Base-by-base conservation (phyloP, 306 rosid species). In the Macrotyloma uniflorum region DNA sequence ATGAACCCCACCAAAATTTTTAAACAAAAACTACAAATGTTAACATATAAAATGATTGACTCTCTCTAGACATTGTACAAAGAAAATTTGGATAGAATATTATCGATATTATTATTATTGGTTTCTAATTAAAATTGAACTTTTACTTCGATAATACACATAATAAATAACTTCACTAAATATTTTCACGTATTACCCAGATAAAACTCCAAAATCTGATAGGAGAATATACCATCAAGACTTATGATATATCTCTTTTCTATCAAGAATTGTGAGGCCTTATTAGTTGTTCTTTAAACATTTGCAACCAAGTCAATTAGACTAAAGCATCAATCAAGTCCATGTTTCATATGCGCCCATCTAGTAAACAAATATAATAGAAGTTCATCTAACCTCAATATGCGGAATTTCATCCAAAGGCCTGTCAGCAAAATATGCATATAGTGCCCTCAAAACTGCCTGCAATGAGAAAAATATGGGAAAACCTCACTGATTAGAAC, bases 391-490 rank as follows among this genome's bases (percentile, higher is more conserved):
- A 74, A 93, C 99, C 98, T 96, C 99, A 43, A 96, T 93, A 69
- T 96, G 94, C 7, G 99, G 99, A 87, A 96, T 80, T 85, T 96
- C 99, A 79, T 90, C 86, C 88, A 96, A 76, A 78, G 99, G 99
- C 70, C 97, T 88, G 76, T 96, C 99, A 20, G 98, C 98, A 90
- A 95, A 95, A 85, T 95, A 95, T 43, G 99, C 97, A 83, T 96
- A 96, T 1, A 96, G 81, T 10, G 99, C 98, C 88, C 99, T 91
- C 89, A 96, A 85, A 72, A 96, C 99, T 67, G 99, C 99, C 99
- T 96, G 89, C 71, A 83, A 85, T 65, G 26, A 68, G 16, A 65
- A 78, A 61, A 66, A 11, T 7, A 74, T 66, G 14, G 24, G 46
- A 45, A 47, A 75, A 77, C 72, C 49, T 70, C 43, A 22, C 20